Conservation (phyloP, 2,329 filamentous ascomycete genomes). For the Epichloe gansuensis region DNA sequence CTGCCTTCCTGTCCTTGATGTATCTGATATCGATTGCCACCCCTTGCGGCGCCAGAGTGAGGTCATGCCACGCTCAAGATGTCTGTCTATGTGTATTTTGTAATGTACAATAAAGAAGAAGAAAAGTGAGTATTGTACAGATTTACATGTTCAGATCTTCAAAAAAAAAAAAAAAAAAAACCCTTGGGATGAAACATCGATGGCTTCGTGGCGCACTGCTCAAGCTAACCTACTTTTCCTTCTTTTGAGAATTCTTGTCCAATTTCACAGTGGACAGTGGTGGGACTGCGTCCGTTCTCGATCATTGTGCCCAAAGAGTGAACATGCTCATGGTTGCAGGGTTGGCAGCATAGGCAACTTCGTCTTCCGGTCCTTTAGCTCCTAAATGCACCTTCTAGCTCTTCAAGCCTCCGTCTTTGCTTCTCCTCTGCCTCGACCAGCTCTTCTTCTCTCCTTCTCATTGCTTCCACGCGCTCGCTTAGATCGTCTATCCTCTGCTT, state of each 20-base stretch:
- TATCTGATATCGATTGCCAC: neutral
- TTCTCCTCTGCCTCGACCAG: slow-evolving; percentile 33
- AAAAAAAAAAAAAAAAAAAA: neutral
- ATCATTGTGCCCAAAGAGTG: neutral
- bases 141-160: neutral
- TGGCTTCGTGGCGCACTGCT: too few relatives aligned
- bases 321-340: slow-evolving; percentile 12
- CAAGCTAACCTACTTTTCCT: neutral
- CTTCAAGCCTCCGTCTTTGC: slow-evolving; percentile 34
- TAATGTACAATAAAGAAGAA: neutral
- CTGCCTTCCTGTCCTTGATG: neutral
- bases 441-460: slow-evolving; percentile 37
- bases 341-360: slow-evolving; percentile 39
- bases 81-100: neutral
- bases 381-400: slow-evolving; percentile 42
- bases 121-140: neutral
- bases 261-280: too few relatives aligned
- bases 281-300: too few relatives aligned
- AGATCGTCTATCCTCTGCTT: slow-evolving; percentile 41
- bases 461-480: slow-evolving; percentile 33
- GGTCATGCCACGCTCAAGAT: neutral
- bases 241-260: too few relatives aligned
- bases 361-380: slow-evolving; percentile 43
- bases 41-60: neutral
- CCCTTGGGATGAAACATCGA: too few relatives aligned